Base-by-base conservation (phyloP, 1,284 basidiomycete species). In the Ustilago curta region DNA sequence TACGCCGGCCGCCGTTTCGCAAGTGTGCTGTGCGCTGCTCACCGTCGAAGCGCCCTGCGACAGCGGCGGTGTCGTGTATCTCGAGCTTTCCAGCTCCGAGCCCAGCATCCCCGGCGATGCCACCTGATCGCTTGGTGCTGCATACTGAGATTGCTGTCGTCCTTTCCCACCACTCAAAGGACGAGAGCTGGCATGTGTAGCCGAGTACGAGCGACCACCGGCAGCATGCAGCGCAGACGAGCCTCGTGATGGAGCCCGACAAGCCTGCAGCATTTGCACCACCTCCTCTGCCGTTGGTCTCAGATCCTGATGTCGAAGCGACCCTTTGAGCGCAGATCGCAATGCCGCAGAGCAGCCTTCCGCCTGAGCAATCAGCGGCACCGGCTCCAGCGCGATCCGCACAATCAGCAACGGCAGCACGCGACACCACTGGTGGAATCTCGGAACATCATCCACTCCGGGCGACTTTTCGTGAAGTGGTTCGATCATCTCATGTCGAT, bases 341-440 rank as follows among this genome's bases (percentile, higher is more conserved):
- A 76, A 35, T 1, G 56, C 56, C 3, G 68, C 23, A 2, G 70
- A 70, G 35, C 67, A 63, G 8, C 45, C 53, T 25, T 58, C 61
- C 3, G 76, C 66, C 29, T 70, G 60, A 2, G 50, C 4, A 0
- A 60, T 58, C 50, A 79, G 43, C 14, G 58, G 47, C 1, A 75
- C 51, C 3, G 71, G 73, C 23, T 62, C 57, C 7, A 66, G 49
- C 8, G 71, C 40, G 29, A 68, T 64, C 7, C 68, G 56, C 23
- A 78, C 72, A 25, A 81, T 79, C 12, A 72, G 69, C 21, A 81
- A 49, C 18, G 77, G 75, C 18, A 75, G 67, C 6, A 69, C 55
- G 2, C 79, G 57, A 12, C 77, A 78, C 79, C 79, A 81, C 32
- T 72, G 75, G 27, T 79, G 79, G 40, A 79, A 81, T 16, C 76